A percentile compares a stretch with the other conserved stretches of the same genome.
These are phyloP conservation scores for Telopea speciosissima DNA, from an alignment of 177 flowering plant species.

Conservation along the genomic window DNA sequence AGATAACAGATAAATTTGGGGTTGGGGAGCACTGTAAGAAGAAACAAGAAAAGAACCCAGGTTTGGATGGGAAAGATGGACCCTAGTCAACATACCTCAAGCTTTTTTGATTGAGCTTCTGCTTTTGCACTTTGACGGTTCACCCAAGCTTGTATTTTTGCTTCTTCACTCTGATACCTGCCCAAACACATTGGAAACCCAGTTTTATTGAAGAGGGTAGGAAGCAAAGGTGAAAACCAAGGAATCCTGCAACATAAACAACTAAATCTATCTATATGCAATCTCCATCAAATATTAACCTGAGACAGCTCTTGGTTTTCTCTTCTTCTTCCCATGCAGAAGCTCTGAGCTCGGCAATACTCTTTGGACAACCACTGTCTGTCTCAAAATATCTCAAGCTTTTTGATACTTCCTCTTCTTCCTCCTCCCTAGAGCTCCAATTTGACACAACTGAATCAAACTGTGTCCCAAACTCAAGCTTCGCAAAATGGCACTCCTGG, in stretches of 20 bases:
- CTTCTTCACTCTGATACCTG: constrained; percentile 96
- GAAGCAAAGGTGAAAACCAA: background rate
- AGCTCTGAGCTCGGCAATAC: constrained; percentile 45
- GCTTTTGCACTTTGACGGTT: constrained; percentile 90
- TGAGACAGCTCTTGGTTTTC: constrained; percentile 60
- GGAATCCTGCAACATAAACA: background rate
- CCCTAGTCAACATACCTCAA: constrained; percentile 55
- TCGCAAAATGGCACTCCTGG: constrained; percentile 69
- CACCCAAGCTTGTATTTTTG: constrained; percentile 94
- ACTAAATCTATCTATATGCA: constrained; percentile 1
- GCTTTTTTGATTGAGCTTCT: constrained; percentile 93
- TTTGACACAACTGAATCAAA: constrained; percentile 51
- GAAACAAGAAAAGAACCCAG: background rate
- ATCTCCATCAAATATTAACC: constrained; percentile 32
- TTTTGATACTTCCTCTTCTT: constrained; percentile 89
- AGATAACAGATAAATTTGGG: no score
- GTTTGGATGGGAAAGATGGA: no score
- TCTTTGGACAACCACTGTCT: constrained; percentile 28
- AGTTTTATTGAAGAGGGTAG: background rate
- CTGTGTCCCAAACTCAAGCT: constrained; percentile 55
- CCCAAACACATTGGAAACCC: background rate
- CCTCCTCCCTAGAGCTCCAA: constrained; percentile 96
- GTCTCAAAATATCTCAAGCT: constrained; percentile 81
- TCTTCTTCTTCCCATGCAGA: constrained; percentile 84
- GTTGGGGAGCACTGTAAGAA: no score